Evolutionary conservation across 257 asterid species (phyloP), one percentile per base, ranked within the genome.

Genomic region (Jasminum sambac): DNA sequence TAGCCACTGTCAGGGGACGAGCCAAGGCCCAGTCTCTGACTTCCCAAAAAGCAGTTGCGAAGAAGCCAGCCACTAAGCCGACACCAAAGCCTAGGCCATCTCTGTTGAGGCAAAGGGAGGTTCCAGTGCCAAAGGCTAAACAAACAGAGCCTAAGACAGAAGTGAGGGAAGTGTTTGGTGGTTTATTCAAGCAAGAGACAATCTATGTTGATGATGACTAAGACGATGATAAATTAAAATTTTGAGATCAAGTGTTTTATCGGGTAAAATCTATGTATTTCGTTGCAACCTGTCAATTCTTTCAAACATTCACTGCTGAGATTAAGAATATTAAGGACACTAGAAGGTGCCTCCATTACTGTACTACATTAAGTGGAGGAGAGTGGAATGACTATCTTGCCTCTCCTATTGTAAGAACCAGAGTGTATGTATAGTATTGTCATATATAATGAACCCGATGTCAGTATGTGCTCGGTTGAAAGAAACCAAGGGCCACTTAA

Each of bases 141-240:
- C 74, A 70, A 67, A 34, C 87, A 10, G 94, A 84, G 74, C 37
- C 84, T 62, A 72, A 77, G 85, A 82, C 61, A 52, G 89, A 92
- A 77, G 88, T 86, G 39, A 84, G 95, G 75, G 87, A 92, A 75
- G 84, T 90, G 57, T 90, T 92, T 78, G 97, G 98, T 1, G 98
- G 97, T 23, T 73, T 90, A 77, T 92, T 92, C 84, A 71, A 86
- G 86, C 98, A 92, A 79, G 97, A 92, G 84, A 92, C 97, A 80
- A 90, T 92, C 82, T 92, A 92, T 68, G 82, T 91, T 6, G 98
- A 90, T 75, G 97, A 92, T 73, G 96, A 88, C 74, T 88, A 74
- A 86, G 78, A 52, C 13, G 67, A 67, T 40, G 30, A 43, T 42
- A 13, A 43, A 71, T 67, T 58, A 52, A 44, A 17, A 41, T 43